Percentiles rank a stretch among this genome's conserved stretches.
Conservation (phyloP, 192 early-diverging fungal species). For the Coemansia sp. region DNA sequence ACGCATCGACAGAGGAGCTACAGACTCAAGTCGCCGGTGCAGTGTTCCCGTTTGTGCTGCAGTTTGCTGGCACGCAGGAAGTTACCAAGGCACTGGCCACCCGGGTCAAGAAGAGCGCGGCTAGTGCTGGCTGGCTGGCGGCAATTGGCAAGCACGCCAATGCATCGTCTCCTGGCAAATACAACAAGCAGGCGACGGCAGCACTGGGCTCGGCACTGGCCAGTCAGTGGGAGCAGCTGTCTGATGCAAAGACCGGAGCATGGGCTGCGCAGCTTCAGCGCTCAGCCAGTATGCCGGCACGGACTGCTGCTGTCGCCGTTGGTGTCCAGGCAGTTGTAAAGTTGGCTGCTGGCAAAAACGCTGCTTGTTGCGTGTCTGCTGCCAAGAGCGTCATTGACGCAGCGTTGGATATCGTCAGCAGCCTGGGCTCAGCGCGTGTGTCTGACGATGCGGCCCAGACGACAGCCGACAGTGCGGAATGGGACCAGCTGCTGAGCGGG, state of each 20-base stretch:
- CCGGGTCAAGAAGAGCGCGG: slow-evolving; percentile 2
- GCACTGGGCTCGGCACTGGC: slow-evolving; percentile 22
- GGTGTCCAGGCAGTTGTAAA: slow-evolving; percentile 28
- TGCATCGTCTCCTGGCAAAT: not conserved
- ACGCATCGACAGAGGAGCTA: not conserved
- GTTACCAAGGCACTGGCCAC: slow-evolving; percentile 19
- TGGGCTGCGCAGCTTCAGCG: slow-evolving; percentile 28
- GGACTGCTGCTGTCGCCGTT: slow-evolving; percentile 21
- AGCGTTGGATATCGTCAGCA: slow-evolving; percentile 5
- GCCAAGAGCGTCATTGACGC: slow-evolving; percentile 15
- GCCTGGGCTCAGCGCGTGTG: not conserved
- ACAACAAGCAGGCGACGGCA: slow-evolving; percentile 9
- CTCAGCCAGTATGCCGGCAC: not conserved
- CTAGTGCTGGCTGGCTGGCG: slow-evolving; percentile 28
- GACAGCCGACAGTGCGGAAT: slow-evolving; percentile 9
- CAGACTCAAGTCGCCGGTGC: slow-evolving; percentile 9
- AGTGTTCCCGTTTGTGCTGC: slow-evolving; percentile 28
- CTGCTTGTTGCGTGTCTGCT: slow-evolving; percentile 7
- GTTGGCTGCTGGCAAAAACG: slow-evolving; percentile 10
- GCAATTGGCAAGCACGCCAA: not conserved
- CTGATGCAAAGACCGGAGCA: not conserved
- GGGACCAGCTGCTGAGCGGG: slow-evolving; percentile 20
- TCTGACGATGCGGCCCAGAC: slow-evolving; percentile 6
- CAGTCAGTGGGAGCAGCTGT: slow-evolving; percentile 3
- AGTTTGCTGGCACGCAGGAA: not conserved